phyloP scores from a whole-genome alignment of 495 filamentous ascomycete genomes.

The Podospora conica region DNA sequence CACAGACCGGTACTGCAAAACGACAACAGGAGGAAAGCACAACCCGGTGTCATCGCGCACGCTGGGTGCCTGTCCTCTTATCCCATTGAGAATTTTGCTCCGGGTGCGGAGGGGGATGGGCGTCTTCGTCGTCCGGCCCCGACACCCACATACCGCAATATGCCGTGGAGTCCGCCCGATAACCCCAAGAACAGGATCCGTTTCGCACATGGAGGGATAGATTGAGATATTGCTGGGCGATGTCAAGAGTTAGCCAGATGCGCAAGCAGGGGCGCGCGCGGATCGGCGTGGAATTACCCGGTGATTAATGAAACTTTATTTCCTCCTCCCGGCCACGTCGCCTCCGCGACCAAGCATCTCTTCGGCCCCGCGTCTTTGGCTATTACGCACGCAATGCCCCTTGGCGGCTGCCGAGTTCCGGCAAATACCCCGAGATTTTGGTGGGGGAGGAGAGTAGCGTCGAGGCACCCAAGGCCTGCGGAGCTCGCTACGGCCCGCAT shows the following conservation, averaged over 20 bases:
- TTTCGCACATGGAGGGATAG: neutral
- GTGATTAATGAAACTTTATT: neutral
- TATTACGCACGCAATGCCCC: neutral
- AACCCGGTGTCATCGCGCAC: neutral
- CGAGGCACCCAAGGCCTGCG: neutral
- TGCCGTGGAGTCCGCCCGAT: neutral
- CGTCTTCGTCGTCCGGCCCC: neutral
- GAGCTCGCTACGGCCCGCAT: neutral
- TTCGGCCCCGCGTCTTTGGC: neutral
- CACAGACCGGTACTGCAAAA: neutral
- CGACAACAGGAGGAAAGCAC: neutral
- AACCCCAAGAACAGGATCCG: neutral
- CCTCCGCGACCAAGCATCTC: neutral
- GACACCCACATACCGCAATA: neutral
- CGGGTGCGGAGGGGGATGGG: neutral
- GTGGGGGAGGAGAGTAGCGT: neutral
- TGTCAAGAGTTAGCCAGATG: neutral
- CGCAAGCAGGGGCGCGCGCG: neutral
- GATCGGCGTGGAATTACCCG: neutral
- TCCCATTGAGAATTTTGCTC: neutral
- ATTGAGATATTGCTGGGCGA: neutral
- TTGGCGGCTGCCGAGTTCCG: neutral
- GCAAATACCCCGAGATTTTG: neutral
- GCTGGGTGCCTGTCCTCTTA: neutral
- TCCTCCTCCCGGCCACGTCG: neutral